A percentile compares a stretch with the other conserved stretches of the same genome.
Conservation (phyloP, 129 eudicot genomes). For the Lactuca sativa region DNA sequence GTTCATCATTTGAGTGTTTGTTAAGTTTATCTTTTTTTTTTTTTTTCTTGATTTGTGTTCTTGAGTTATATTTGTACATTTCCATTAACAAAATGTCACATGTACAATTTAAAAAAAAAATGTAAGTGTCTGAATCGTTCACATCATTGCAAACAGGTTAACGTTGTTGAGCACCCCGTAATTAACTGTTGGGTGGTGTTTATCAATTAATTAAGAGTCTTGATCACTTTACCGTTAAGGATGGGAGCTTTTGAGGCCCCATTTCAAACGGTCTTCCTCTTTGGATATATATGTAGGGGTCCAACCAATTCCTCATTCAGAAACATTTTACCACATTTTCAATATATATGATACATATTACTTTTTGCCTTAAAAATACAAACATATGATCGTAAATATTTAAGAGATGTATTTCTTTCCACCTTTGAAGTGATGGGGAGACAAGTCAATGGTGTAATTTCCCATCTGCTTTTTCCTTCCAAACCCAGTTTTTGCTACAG, state of each 20-base stretch:
- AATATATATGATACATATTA: background rate
- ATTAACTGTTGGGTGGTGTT: background rate
- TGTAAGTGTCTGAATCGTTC: too few species aligned
- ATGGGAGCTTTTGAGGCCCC: background rate
- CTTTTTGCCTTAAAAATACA: background rate
- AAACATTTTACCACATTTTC: background rate
- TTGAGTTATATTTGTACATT: too few species aligned
- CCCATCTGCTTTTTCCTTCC: background rate
- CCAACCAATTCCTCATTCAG: background rate
- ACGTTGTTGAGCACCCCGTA: too few species aligned
- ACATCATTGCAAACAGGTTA: too few species aligned
- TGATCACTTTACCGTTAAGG: too few species aligned
- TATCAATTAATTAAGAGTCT: background rate
- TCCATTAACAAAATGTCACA: background rate
- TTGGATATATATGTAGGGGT: background rate
- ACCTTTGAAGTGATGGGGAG: conserved; percentile 1
- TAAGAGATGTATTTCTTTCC: background rate
- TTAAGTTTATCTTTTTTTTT: too few species aligned
- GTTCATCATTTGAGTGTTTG: too few species aligned
- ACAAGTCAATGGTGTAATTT: conserved; percentile 6
- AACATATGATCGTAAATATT: background rate
- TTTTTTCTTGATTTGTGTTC: too few species aligned
- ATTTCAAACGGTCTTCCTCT: background rate
- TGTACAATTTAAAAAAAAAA: background rate
- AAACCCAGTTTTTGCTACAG: background rate